These are phyloP conservation scores for Ascochyta clinopodiicola DNA, from an alignment of 2,329 filamentous ascomycete species.

Conservation along the genomic window DNA sequence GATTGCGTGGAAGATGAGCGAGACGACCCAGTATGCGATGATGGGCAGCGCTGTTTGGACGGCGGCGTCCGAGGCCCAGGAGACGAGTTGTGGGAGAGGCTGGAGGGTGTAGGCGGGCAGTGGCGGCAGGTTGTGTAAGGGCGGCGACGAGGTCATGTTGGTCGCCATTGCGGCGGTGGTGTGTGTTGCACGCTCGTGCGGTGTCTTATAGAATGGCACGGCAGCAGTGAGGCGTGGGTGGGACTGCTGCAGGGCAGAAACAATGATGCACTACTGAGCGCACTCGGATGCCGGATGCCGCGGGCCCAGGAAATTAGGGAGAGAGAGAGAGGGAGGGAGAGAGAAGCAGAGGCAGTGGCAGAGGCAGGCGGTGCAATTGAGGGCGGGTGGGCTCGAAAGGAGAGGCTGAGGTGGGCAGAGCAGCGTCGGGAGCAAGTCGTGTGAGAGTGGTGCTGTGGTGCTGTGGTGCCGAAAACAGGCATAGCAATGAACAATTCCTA, in stretches of 20 bases:
- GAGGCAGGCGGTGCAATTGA: conserved; percentile 4
- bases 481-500: not conserved
- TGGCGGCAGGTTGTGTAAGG: conserved; percentile 70
- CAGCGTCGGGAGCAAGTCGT: conserved; percentile 28
- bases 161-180: conserved; percentile 44
- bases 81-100: conserved; percentile 73
- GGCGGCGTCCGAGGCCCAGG: conserved; percentile 81
- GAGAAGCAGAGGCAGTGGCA: conserved; percentile 18
- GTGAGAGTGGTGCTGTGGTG: conserved; percentile 39
- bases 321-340: conserved; percentile 31
- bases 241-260: conserved; percentile 9
- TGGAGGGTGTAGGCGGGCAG: conserved; percentile 81
- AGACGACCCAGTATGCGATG: conserved; percentile 86
- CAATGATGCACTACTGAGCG: conserved; percentile 1
- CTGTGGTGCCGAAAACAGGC: conserved; percentile 19
- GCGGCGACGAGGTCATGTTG: conserved; percentile 49
- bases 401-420: conserved; percentile 45
- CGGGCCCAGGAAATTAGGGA: conserved; percentile 38
- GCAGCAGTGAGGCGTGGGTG: not conserved
- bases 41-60: conserved; percentile 78
- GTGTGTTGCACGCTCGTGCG: conserved; percentile 1
- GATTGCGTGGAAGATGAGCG: conserved; percentile 84
- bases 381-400: conserved; percentile 28
- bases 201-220: not conserved
- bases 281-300: conserved; percentile 38